These are phyloP conservation scores for Hirschioporus abietinus DNA, from an alignment of 768 basidiomycete species.

Conservation along the genomic window DNA sequence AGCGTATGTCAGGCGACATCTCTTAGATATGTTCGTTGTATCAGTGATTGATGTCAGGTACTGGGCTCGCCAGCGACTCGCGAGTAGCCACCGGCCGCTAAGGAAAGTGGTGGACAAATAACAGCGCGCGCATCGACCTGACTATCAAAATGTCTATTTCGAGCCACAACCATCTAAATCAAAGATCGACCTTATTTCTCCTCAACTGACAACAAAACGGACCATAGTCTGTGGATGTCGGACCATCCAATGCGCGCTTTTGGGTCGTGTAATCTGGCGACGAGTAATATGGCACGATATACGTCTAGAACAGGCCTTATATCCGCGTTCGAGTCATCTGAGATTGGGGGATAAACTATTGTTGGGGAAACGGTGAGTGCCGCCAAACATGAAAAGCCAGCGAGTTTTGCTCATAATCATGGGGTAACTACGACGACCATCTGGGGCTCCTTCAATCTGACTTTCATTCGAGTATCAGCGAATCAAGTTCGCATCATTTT, in stretches of 20 bases:
- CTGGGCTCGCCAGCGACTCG: not conserved
- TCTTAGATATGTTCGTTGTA: not conserved
- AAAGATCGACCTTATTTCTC: not conserved
- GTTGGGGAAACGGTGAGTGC: not conserved
- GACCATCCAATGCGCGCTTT: not conserved
- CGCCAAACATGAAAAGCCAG: not conserved
- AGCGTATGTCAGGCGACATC: not conserved
- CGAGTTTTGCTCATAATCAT: not conserved
- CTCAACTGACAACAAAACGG: not conserved
- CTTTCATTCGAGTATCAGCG: not conserved
- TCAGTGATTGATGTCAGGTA: not conserved
- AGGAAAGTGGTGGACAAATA: not conserved
- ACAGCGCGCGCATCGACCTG: not conserved
- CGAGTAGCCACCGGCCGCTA: not conserved
- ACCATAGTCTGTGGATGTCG: not conserved
- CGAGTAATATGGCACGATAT: not conserved
- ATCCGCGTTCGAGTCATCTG: not conserved
- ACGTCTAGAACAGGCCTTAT: not conserved
- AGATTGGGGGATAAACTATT: slow-evolving; percentile 1
- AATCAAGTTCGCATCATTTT: slow-evolving; percentile 1
- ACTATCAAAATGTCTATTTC: not conserved
- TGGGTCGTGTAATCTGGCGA: not conserved
- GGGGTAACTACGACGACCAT: not conserved
- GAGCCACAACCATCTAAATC: not conserved
- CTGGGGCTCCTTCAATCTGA: not conserved